phyloP scores from a whole-genome alignment of 2,329 filamentous ascomycete species.

The Massarina eburnea region DNA sequence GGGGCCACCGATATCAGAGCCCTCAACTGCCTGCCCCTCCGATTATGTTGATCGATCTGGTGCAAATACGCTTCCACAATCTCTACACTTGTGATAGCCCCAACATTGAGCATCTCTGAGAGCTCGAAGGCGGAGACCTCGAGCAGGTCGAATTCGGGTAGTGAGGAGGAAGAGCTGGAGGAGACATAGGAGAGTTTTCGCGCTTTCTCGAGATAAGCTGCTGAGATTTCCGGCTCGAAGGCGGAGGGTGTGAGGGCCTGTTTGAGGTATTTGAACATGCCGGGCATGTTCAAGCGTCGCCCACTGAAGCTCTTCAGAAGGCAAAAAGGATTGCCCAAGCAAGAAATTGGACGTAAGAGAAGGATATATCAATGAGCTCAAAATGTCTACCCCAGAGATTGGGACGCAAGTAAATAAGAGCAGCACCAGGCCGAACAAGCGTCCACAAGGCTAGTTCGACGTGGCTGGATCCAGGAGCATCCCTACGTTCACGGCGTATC shows the following conservation, averaged over 20 bases:
- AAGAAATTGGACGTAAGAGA: not conserved
- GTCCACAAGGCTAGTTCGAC: too few relatives aligned
- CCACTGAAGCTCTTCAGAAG: not conserved
- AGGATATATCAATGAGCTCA: not conserved
- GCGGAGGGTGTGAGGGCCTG: constrained; percentile 28
- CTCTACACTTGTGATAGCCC: constrained; percentile 36
- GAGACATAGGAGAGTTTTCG: constrained; percentile 33
- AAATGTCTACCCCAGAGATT: constrained; percentile 5
- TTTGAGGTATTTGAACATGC: constrained; percentile 32
- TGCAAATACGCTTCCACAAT: constrained; percentile 38
- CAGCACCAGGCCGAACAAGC: not conserved
- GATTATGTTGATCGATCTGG: constrained; percentile 40
- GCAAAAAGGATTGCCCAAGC: not conserved
- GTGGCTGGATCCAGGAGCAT: not conserved
- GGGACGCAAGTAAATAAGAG: constrained; percentile 19
- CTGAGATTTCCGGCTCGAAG: constrained; percentile 22
- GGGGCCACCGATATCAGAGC: constrained; percentile 45
- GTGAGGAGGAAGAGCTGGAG: constrained; percentile 22
- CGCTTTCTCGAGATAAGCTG: constrained; percentile 17
- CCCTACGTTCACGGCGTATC: not conserved
- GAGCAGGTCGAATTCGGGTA: constrained; percentile 38
- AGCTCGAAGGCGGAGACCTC: constrained; percentile 33
- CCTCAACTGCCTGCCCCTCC: constrained; percentile 35
- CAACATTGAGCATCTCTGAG: constrained; percentile 32
- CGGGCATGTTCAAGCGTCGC: constrained; percentile 1